Evolutionary conservation across 345 rosid genomes (phyloP).

Genomic region (Heritiera littoralis): DNA sequence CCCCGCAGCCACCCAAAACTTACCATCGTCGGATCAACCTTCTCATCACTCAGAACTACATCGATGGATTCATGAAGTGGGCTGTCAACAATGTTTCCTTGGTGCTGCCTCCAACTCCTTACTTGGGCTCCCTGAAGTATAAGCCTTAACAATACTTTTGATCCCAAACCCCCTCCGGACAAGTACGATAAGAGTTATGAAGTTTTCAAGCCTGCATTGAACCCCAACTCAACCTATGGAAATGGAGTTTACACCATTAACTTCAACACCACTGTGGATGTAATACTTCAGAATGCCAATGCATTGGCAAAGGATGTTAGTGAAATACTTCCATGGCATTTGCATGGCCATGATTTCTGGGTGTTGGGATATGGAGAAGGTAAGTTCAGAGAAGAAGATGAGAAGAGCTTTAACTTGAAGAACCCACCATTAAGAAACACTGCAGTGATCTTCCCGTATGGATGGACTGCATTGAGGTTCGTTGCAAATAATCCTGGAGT

Average conservation of each 20-base stretch:
- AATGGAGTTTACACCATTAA: slow-evolving; percentile 51
- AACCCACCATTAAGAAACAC: slow-evolving; percentile 76
- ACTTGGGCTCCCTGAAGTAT: slow-evolving; percentile 60
- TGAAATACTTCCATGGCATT: slow-evolving; percentile 84
- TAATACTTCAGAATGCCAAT: slow-evolving; percentile 73
- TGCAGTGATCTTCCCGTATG: slow-evolving; percentile 64
- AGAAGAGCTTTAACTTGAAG: slow-evolving; percentile 45
- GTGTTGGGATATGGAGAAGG: slow-evolving; percentile 79
- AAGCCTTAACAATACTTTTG: slow-evolving; percentile 40
- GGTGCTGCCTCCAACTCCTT: slow-evolving; percentile 60
- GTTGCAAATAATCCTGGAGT: slow-evolving; percentile 81
- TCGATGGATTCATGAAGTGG: slow-evolving; percentile 62
- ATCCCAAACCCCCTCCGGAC: slow-evolving; percentile 47
- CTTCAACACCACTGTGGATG: slow-evolving; percentile 57
- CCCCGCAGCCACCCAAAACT: slow-evolving; percentile 44
- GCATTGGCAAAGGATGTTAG: slow-evolving; percentile 38
- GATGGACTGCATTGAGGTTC: slow-evolving; percentile 85
- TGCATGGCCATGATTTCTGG: slow-evolving; percentile 93
- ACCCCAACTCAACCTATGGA: slow-evolving; percentile 51
- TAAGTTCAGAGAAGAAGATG: slow-evolving; percentile 37
- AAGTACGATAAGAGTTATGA: slow-evolving; percentile 41
- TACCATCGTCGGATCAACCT: slow-evolving; percentile 44
- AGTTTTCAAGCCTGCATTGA: slow-evolving; percentile 45
- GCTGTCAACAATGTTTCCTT: slow-evolving; percentile 72
- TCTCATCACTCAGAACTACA: slow-evolving; percentile 65